phyloP scores from a whole-genome alignment of 2,329 filamentous ascomycete genomes.

The Pseudogymnoascus sp. region DNA sequence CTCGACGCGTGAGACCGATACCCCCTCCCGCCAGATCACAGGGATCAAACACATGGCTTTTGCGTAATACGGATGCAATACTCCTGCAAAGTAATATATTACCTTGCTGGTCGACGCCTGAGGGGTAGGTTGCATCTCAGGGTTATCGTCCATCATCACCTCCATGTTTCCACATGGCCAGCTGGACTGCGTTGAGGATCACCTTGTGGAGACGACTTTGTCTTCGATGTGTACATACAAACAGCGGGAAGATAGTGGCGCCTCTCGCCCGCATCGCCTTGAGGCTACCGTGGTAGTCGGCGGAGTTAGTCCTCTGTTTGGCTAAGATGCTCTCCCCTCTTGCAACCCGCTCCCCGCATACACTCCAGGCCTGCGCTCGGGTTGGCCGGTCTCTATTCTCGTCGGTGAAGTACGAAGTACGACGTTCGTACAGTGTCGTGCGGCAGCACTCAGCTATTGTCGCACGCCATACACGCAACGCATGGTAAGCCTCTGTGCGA shows the following conservation, averaged over 20 bases:
- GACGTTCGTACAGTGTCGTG: background rate
- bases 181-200: background rate
- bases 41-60: slow-evolving; percentile 6
- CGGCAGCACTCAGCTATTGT: background rate
- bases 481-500: background rate
- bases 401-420: background rate
- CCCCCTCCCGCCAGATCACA: slow-evolving; percentile 4
- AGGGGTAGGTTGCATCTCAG: background rate
- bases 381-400: background rate
- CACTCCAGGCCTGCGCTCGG: background rate
- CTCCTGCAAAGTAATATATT: slow-evolving; percentile 1
- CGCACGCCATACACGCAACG: background rate
- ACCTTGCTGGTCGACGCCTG: background rate
- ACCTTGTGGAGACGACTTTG: background rate
- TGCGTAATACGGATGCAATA: background rate
- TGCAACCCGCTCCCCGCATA: background rate
- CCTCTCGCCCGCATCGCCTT: background rate
- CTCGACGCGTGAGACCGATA: background rate
- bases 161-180: background rate
- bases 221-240: background rate
- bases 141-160: background rate
- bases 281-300: background rate
- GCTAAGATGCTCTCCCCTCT: background rate
- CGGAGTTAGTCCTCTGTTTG: background rate
- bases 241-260: background rate